phyloP scores from a whole-genome alignment of 1,284 basidiomycete genomes.

The Mycena sp. region DNA sequence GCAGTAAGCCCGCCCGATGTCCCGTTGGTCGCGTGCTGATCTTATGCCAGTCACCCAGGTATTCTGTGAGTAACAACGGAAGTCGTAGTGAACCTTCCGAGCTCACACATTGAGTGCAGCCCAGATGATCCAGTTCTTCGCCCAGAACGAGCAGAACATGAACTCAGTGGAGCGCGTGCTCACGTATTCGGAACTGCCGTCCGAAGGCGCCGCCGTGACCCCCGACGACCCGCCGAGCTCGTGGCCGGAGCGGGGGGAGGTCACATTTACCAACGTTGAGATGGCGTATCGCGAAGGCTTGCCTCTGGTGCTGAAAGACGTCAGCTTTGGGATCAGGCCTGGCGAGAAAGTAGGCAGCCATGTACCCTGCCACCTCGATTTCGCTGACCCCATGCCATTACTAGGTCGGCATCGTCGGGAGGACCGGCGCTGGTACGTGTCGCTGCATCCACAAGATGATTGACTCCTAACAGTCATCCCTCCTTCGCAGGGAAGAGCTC shows the following conservation, averaged over 20 bases:
- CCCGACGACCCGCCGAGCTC: conserved; percentile 59
- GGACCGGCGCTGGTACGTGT: conserved; percentile 69
- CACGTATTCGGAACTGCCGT: conserved; percentile 62
- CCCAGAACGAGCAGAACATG: conserved; percentile 74
- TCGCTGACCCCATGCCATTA: background rate
- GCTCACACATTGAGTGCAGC: conserved; percentile 43
- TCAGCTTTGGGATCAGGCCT: conserved; percentile 69
- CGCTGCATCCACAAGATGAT: too few species aligned
- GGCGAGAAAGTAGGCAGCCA: conserved; percentile 69
- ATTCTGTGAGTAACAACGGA: conserved; percentile 12
- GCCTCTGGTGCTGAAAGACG: conserved; percentile 75
- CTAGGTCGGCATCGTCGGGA: conserved; percentile 40
- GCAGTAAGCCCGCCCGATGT: conserved; percentile 54
- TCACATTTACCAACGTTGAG: conserved; percentile 68
- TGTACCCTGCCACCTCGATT: conserved; percentile 1
- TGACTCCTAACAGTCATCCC: too few species aligned
- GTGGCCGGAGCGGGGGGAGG: conserved; percentile 74
- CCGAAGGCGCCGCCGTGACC: conserved; percentile 54
- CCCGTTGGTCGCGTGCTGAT: background rate
- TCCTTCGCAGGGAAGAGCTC: conserved; percentile 75
- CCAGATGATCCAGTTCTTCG: conserved; percentile 64
- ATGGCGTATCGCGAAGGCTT: conserved; percentile 76
- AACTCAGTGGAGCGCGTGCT: conserved; percentile 76
- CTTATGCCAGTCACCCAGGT: conserved; percentile 13
- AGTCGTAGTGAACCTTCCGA: background rate